A percentile compares a stretch with the other conserved stretches of the same genome.
These are phyloP conservation scores for Globisporangium radiosum DNA, from an alignment of 352 stramenopile species.

Conservation along the genomic window DNA sequence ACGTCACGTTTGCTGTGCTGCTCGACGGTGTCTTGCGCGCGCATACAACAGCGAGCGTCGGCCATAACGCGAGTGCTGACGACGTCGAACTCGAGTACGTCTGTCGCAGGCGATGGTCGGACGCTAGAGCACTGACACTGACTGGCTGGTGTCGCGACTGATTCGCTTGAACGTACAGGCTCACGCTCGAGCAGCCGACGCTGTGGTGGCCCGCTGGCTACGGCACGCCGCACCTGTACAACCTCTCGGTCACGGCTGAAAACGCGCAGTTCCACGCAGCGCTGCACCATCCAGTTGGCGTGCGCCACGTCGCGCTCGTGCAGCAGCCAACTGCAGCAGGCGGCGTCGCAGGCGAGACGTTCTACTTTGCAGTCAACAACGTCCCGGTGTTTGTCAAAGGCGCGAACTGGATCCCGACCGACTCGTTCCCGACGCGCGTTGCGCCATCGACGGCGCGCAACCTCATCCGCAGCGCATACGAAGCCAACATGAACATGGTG, in stretches of 20 bases:
- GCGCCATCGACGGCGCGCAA: constrained; percentile 31
- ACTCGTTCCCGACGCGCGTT: constrained; percentile 66
- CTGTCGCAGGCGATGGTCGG: neutral
- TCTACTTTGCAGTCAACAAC: constrained; percentile 71
- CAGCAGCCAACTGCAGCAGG: constrained; percentile 44
- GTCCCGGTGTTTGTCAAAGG: constrained; percentile 68
- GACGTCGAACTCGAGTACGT: constrained; percentile 32
- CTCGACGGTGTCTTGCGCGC: constrained; percentile 30
- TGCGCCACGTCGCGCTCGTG: constrained; percentile 56
- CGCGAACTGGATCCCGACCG: constrained; percentile 73
- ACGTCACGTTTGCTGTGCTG: constrained; percentile 40
- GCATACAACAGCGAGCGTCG: constrained; percentile 12
- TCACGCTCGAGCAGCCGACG: constrained; percentile 33
- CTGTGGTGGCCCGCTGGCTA: constrained; percentile 75
- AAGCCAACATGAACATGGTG: constrained; percentile 85
- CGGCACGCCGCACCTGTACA: constrained; percentile 56
- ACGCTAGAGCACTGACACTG: no score
- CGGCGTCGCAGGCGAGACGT: constrained; percentile 41
- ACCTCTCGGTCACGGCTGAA: constrained; percentile 34
- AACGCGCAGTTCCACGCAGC: constrained; percentile 20
- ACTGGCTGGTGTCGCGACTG: no score
- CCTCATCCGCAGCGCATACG: constrained; percentile 43
- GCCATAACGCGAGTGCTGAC: constrained; percentile 9
- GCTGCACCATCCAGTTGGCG: constrained; percentile 40
- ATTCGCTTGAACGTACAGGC: no score